Percentiles rank a stretch among this genome's conserved stretches.
These are phyloP conservation scores for Paecilomyces variotii DNA, from an alignment of 2,329 filamentous ascomycete species.

Conservation along the genomic window DNA sequence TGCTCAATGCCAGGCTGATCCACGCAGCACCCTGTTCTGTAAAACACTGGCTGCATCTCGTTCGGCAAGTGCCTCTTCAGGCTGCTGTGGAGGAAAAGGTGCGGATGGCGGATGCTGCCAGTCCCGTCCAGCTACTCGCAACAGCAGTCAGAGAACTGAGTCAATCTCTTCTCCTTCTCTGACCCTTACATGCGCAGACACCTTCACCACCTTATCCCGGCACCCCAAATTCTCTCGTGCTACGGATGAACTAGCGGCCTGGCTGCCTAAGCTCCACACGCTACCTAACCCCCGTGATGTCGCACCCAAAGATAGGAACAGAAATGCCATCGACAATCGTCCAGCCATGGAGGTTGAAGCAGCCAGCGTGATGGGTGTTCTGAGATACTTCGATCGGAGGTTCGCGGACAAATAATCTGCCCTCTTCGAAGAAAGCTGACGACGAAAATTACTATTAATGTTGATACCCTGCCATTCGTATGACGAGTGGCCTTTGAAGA, in stretches of 20 bases:
- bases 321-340: slow-evolving; percentile 17
- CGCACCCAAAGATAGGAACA: slow-evolving; percentile 17
- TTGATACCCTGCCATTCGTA: not conserved
- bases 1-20: slow-evolving; percentile 67
- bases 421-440: not conserved
- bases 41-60: slow-evolving; percentile 64
- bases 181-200: slow-evolving; percentile 65
- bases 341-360: slow-evolving; percentile 71
- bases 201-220: slow-evolving; percentile 69
- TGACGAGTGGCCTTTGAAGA: not conserved
- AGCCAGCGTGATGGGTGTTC: slow-evolving; percentile 76
- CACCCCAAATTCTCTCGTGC: slow-evolving; percentile 69
- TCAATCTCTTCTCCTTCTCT: slow-evolving; percentile 36
- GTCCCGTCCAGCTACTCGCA: slow-evolving; percentile 21
- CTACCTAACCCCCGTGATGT: slow-evolving; percentile 33
- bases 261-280: slow-evolving; percentile 65
- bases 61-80: slow-evolving; percentile 35
- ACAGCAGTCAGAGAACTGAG: slow-evolving; percentile 15
- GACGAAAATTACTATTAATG: not conserved
- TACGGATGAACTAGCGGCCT: slow-evolving; percentile 64
- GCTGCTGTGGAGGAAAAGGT: slow-evolving; percentile 56
- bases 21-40: slow-evolving; percentile 75
- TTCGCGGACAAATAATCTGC: slow-evolving; percentile 43
- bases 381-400: slow-evolving; percentile 70
- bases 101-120: slow-evolving; percentile 57